Percentiles rank a stretch among this genome's conserved stretches.
These are phyloP conservation scores for Amborella trichopoda DNA, from an alignment of 164 flowering plant genomes.

Conservation along the genomic window DNA sequence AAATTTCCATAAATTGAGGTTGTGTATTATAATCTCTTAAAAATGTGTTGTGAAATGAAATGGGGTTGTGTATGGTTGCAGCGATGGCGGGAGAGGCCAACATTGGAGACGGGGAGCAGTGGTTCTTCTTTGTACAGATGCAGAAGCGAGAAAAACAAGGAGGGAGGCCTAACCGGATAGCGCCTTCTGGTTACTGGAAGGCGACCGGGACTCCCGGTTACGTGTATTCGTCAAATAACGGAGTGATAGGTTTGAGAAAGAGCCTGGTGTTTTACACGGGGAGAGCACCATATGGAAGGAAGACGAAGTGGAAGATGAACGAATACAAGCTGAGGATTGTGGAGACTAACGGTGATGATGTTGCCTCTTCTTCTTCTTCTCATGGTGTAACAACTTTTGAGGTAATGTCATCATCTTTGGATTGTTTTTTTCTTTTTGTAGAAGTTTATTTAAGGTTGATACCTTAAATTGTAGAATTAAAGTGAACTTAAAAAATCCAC, in stretches of 20 bases:
- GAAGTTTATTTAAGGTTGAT: too few species aligned
- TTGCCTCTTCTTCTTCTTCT: too few species aligned
- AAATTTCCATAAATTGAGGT: too few species aligned
- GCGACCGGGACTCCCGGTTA: slow-evolving; percentile 58
- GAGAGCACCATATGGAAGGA: slow-evolving; percentile 1
- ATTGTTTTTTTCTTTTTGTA: too few species aligned
- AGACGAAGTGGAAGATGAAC: slow-evolving; percentile 3
- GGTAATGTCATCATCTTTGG: too few species aligned
- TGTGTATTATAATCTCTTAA: too few species aligned
- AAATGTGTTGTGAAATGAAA: too few species aligned
- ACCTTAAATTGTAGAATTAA: too few species aligned
- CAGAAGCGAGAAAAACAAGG: slow-evolving; percentile 55
- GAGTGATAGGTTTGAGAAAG: slow-evolving; percentile 36
- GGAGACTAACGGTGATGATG: too few species aligned
- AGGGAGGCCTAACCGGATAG: slow-evolving; percentile 45
- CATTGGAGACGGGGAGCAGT: slow-evolving; percentile 36
- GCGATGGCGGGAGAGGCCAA: slow-evolving; percentile 32
- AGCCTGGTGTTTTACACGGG: slow-evolving; percentile 1
- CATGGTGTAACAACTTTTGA: too few species aligned
- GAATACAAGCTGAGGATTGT: too few species aligned
- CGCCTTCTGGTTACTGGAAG: slow-evolving; percentile 55
- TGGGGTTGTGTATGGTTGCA: slow-evolving; percentile 8
- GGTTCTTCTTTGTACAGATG: slow-evolving; percentile 55
- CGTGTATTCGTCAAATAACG: slow-evolving; percentile 29
- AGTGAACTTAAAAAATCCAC: too few species aligned